Base-by-base conservation (phyloP, 768 basidiomycete genomes). In the Tephrocybe sp. region DNA sequence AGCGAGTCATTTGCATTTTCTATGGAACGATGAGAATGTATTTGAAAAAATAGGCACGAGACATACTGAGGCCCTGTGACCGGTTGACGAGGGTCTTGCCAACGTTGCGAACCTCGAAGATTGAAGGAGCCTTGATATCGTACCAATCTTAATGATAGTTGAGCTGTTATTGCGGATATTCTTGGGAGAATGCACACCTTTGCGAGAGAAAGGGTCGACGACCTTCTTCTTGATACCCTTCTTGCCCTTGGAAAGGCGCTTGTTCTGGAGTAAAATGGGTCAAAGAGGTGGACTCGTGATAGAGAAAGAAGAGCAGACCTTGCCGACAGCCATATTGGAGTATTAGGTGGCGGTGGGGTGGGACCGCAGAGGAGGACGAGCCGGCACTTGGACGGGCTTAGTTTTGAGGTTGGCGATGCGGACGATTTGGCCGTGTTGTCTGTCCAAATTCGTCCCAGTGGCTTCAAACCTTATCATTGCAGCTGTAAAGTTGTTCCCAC, bases 221-320 rank as follows among this genome's bases (percentile, higher is more conserved):
- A 97, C 94, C 87, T 98, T 97, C 81, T 98, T 99, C 93, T 99
- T 99, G 80, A 98, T 87, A 70, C 92, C 93, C 80, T 95, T 95
- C 84, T 95, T 95, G 64, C 93, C 93, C 79, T 97, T 97, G 42
- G 93, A 94, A 61, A 95, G 83, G 69, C 93, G 87, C 78, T 99
- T 99, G 79, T 98, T 98, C 92, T 98, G 60, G 41, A 32, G 22
- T 12, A 25, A 28, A 31, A 48, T 38, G 9, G 12, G 27, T 49
- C 9, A 41, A 27, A 1, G 39, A 16, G 28, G 5, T 36, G 8
- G 19, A 0, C 37, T 3, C 26, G 22, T 11, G 1, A 19, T 1
- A 7, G 1, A 4, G 25, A 31, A 38, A 27, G 37, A 26, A 50
- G 44, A 18, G 68, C 82, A 43, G 55, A 89, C 89, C 83, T 91